Evolutionary conservation across 305 asterid genomes (phyloP).

Genomic region (Fraxinus dipetala): DNA sequence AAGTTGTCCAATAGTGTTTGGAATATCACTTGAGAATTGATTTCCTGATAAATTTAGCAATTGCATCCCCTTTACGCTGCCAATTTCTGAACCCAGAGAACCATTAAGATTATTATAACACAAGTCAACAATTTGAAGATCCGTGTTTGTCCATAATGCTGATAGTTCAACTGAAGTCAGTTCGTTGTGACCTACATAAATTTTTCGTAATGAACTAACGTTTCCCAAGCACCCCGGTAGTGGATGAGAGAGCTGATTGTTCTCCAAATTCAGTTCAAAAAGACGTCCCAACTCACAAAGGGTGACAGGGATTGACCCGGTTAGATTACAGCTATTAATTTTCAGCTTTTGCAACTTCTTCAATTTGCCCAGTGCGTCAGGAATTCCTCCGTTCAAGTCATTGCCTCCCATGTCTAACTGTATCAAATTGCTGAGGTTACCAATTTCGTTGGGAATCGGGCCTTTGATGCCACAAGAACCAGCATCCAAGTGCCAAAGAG

Average conservation of each 20-base stretch:
- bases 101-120: conserved; percentile 2
- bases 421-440: not conserved
- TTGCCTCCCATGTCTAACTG: not conserved
- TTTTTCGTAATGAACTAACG: not conserved
- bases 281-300: not conserved
- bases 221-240: not conserved
- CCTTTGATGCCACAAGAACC: not conserved
- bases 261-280: not conserved
- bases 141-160: conserved; percentile 10
- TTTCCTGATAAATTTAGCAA: conserved; percentile 2
- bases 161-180: not conserved
- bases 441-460: not conserved
- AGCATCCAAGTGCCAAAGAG: not conserved
- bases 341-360: not conserved
- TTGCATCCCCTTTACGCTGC: not conserved
- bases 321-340: not conserved
- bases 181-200: not conserved
- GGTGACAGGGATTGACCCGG: not conserved
- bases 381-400: conserved; percentile 14
- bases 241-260: not conserved
- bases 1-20: conserved; percentile 14
- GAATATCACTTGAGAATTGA: conserved; percentile 24
- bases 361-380: not conserved
- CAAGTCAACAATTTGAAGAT: conserved; percentile 1
- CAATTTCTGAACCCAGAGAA: conserved; percentile 16